Conservation (phyloP, 2,329 filamentous ascomycete genomes). For the Conoideocrella luteorostrata region DNA sequence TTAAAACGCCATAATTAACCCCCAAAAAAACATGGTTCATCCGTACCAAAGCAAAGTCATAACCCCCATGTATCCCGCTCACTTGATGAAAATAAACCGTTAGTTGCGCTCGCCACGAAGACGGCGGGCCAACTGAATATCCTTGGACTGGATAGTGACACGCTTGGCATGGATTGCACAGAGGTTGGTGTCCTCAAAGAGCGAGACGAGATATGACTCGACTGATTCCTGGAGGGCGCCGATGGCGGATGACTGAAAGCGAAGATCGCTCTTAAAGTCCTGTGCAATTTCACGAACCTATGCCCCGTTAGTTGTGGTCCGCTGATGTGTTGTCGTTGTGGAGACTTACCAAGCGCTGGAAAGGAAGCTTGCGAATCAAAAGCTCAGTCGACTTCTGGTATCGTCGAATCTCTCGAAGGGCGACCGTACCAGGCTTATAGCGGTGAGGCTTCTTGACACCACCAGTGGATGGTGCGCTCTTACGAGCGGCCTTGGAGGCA, state of each 20-base stretch:
- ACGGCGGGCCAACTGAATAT: conserved; percentile 92
- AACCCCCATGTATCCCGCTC: conserved; percentile 22
- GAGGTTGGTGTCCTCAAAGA: conserved; percentile 97
- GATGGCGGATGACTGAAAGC: conserved; percentile 98
- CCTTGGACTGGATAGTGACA: conserved; percentile 96
- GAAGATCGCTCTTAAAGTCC: conserved; percentile 90
- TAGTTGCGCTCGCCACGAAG: conserved; percentile 91
- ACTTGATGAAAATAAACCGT: conserved; percentile 22
- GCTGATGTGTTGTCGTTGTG: neutral
- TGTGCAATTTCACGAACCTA: conserved; percentile 89
- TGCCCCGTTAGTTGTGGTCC: conserved; percentile 9
- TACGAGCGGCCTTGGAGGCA: conserved; percentile 95
- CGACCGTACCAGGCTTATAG: conserved; percentile 88
- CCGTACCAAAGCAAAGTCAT: conserved; percentile 34
- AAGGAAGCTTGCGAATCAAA: conserved; percentile 92
- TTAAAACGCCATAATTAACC: conserved; percentile 41
- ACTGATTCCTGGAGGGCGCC: conserved; percentile 97
- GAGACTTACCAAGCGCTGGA: conserved; percentile 75
- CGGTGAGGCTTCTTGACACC: conserved; percentile 95
- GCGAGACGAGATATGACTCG: conserved; percentile 95
- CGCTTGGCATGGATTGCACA: conserved; percentile 99
- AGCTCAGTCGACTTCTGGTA: conserved; percentile 98
- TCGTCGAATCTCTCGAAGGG: conserved; percentile 95
- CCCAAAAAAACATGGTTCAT: conserved; percentile 30
- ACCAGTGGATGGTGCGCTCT: conserved; percentile 93